Conservation (phyloP, 495 filamentous ascomycete species). For the Pyrenula aspistea region DNA sequence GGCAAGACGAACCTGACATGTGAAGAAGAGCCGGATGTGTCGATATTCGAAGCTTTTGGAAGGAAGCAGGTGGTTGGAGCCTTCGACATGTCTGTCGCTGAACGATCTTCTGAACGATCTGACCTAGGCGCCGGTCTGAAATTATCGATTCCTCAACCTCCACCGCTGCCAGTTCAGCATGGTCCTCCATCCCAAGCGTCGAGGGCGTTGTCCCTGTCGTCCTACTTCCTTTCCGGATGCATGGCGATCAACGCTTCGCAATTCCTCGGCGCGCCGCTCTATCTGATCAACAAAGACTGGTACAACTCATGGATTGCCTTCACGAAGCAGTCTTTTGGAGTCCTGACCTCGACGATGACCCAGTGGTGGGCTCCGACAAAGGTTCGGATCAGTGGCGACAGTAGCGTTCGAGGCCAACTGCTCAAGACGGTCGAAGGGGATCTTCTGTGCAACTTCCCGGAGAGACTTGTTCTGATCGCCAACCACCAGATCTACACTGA, state of each 20-base stretch:
- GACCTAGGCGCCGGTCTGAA: background rate
- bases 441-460: slow-evolving; percentile 61
- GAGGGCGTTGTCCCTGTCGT: slow-evolving; percentile 10
- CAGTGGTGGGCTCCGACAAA: slow-evolving; percentile 71
- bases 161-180: background rate
- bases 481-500: slow-evolving; percentile 87
- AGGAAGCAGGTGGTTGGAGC: background rate
- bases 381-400: slow-evolving; percentile 66
- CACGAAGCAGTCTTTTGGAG: slow-evolving; percentile 64
- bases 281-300: slow-evolving; percentile 52
- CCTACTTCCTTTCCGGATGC: slow-evolving; percentile 6
- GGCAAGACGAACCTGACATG: no score
- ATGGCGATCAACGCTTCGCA: slow-evolving; percentile 47
- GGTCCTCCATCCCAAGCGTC: slow-evolving; percentile 11
- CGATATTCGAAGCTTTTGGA: background rate
- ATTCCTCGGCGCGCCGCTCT: slow-evolving; percentile 56
- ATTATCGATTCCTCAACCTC: background rate
- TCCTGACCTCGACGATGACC: slow-evolving; percentile 63
- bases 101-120: background rate
- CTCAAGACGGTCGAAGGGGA: slow-evolving; percentile 49
- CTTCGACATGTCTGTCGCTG: background rate
- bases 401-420: slow-evolving; percentile 57
- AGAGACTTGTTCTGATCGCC: slow-evolving; percentile 66
- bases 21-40: no score
- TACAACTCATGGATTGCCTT: slow-evolving; percentile 72